phyloP scores from a whole-genome alignment of 2,329 filamentous ascomycete genomes.

The Aureobasidium sp. region DNA sequence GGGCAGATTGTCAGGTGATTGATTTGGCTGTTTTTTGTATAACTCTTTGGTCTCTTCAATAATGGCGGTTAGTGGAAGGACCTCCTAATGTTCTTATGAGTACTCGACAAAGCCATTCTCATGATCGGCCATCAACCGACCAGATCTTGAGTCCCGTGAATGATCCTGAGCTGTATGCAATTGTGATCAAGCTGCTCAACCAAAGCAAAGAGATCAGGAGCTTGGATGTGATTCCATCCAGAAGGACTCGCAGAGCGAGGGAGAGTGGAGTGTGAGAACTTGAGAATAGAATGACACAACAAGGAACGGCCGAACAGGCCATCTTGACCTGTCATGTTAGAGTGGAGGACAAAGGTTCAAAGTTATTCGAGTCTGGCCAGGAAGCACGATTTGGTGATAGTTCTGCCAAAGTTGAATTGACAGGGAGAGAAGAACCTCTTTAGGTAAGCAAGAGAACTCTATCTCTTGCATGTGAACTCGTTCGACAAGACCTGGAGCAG shows the following conservation, averaged over 20 bases:
- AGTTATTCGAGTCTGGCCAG: background rate
- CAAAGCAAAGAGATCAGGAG: background rate
- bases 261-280: slow-evolving; percentile 11
- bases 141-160: slow-evolving; percentile 36
- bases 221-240: slow-evolving; percentile 8
- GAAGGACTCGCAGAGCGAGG: background rate
- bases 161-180: slow-evolving; percentile 22
- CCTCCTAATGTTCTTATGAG: slow-evolving; percentile 15
- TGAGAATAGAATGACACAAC: slow-evolving; percentile 4
- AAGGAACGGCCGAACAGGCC: slow-evolving; percentile 7
- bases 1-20: slow-evolving; percentile 34
- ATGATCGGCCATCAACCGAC: slow-evolving; percentile 23
- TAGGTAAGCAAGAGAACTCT: background rate
- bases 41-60: slow-evolving; percentile 10
- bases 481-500: too few species aligned
- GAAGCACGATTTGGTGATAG: background rate
- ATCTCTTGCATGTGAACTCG: background rate
- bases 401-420: background rate
- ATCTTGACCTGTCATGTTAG: slow-evolving; percentile 5
- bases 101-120: background rate
- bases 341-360: background rate
- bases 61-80: slow-evolving; percentile 15
- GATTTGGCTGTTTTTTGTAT: background rate
- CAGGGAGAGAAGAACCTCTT: background rate
- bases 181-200: background rate